Conservation (phyloP, 2,329 filamentous ascomycete genomes). For the Colletotrichum incanum region DNA sequence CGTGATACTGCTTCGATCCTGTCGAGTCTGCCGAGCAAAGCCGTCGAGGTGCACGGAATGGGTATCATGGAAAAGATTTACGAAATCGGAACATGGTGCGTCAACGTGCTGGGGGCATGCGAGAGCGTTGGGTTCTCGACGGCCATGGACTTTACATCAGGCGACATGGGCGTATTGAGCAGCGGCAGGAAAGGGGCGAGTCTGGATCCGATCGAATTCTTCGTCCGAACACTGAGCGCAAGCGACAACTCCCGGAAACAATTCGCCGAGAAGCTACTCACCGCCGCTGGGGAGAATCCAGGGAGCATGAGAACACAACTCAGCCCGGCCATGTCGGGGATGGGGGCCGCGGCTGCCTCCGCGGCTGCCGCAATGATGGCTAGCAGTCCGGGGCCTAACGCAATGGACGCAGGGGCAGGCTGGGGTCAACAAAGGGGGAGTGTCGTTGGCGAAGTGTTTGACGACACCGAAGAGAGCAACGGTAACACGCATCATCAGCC, state of each 20-base stretch:
- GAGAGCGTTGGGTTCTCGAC: conserved; percentile 48
- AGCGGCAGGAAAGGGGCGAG: conserved; percentile 52
- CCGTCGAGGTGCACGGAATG: conserved; percentile 65
- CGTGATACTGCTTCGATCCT: conserved; percentile 67
- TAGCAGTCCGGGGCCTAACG: not conserved
- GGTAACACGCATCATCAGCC: conserved; percentile 9
- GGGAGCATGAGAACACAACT: conserved; percentile 54
- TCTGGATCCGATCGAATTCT: conserved; percentile 61
- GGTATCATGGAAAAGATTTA: conserved; percentile 68
- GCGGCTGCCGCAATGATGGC: conserved; percentile 32
- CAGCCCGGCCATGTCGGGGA: conserved; percentile 48
- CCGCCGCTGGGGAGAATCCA: conserved; percentile 59
- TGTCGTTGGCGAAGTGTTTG: conserved; percentile 39
- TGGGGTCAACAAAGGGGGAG: conserved; percentile 31
- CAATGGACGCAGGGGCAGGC: conserved; percentile 7
- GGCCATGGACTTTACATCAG: conserved; percentile 52
- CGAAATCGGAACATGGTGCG: conserved; percentile 62
- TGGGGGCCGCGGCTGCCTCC: conserved; percentile 14
- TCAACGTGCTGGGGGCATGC: conserved; percentile 59
- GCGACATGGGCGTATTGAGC: conserved; percentile 52
- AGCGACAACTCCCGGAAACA: conserved; percentile 61
- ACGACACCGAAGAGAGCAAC: conserved; percentile 33
- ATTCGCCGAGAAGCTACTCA: conserved; percentile 60
- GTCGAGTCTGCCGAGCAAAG: conserved; percentile 57
- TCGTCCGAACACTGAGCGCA: conserved; percentile 60